Evolutionary conservation across 2,329 filamentous ascomycete species (phyloP).

Genomic region (Colletotrichum truncatum): DNA sequence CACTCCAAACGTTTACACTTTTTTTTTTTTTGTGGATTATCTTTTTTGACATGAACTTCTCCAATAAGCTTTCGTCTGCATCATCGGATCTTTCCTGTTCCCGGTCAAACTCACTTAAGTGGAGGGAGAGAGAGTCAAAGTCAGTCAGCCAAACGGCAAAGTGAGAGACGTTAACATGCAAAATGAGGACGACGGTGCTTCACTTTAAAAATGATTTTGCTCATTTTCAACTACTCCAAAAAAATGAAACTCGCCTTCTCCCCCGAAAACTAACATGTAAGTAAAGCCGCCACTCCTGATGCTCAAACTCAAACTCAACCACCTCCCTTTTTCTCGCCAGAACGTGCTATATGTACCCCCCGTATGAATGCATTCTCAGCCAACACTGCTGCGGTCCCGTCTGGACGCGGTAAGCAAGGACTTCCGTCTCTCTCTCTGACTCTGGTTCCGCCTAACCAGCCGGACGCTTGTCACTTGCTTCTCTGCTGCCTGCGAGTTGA

Average conservation of each 20-base stretch:
- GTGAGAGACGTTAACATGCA: neutral
- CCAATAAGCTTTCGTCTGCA: neutral
- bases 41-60: neutral
- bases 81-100: neutral
- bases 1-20: no score
- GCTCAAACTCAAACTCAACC: neutral
- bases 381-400: slow-evolving; percentile 15
- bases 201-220: neutral
- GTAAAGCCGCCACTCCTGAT: neutral
- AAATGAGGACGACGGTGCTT: neutral
- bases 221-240: slow-evolving; percentile 16
- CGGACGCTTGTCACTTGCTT: slow-evolving; percentile 29
- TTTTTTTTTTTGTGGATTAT: neutral
- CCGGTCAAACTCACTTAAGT: neutral
- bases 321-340: neutral
- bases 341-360: slow-evolving; percentile 5
- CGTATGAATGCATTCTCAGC: slow-evolving; percentile 22
- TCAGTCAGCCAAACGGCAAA: neutral
- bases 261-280: neutral
- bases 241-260: neutral
- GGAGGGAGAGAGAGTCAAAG: neutral
- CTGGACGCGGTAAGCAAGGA: slow-evolving; percentile 9
- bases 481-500: neutral
- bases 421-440: slow-evolving; percentile 27
- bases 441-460: slow-evolving; percentile 27